These are phyloP conservation scores for Geotrichum restrictum DNA, from an alignment of 1,139 yeast species.

Conservation along the genomic window DNA sequence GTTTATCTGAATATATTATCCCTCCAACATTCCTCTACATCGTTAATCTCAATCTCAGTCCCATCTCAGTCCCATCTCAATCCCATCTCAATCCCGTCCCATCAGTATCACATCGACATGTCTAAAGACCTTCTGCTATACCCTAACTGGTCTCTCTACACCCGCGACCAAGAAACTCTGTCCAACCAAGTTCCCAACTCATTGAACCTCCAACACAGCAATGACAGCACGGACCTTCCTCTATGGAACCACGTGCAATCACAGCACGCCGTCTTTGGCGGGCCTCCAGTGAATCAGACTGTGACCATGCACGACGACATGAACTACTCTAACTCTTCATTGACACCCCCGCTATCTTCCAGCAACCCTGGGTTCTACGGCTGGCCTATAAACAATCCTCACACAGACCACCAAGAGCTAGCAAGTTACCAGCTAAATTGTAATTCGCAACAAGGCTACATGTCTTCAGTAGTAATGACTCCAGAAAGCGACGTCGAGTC, in stretches of 20 bases:
- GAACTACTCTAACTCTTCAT: background rate
- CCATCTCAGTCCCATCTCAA: background rate
- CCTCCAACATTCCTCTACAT: background rate
- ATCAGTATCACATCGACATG: background rate
- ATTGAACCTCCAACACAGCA: constrained; percentile 4
- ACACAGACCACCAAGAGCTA: background rate
- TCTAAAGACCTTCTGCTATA: constrained; percentile 7
- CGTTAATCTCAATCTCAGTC: background rate
- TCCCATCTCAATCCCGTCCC: too few species aligned
- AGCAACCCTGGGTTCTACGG: constrained; percentile 2
- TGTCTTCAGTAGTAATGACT: constrained; percentile 21
- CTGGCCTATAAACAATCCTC: background rate
- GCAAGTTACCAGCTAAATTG: background rate
- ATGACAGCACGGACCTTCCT: background rate
- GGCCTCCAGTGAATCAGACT: constrained; percentile 8
- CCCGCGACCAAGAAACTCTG: constrained; percentile 2
- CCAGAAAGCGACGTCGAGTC: constrained; percentile 21
- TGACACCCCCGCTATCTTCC: constrained; percentile 11
- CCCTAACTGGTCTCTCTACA: constrained; percentile 2
- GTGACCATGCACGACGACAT: background rate
- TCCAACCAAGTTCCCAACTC: background rate
- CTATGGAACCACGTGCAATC: constrained; percentile 6
- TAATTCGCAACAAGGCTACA: background rate
- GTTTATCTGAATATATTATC: background rate
- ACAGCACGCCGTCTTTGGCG: constrained; percentile 4